A percentile compares a stretch with the other conserved stretches of the same genome.
Conservation (phyloP, 164 flowering plant species). For the Akebia trifoliata region DNA sequence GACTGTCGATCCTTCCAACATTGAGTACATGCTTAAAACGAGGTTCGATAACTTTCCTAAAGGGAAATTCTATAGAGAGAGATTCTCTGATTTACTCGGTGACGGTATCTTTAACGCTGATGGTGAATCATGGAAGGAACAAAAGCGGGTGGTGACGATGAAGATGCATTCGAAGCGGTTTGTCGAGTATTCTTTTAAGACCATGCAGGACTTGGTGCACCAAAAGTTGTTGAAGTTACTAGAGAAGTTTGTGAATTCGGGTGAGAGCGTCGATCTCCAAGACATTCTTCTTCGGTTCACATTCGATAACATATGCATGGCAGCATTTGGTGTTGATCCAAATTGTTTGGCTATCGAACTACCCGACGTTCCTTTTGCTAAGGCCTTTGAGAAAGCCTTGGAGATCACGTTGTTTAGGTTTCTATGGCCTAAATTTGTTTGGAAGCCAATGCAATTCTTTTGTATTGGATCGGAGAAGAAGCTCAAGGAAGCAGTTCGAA, state of each 20-base stretch:
- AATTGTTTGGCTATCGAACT: slow-evolving; percentile 39
- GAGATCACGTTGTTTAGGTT: slow-evolving; percentile 43
- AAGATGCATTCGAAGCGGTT: slow-evolving; percentile 56
- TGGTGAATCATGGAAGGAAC: slow-evolving; percentile 53
- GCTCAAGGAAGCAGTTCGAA: slow-evolving; percentile 17
- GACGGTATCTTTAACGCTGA: slow-evolving; percentile 75
- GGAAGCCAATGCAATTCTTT: slow-evolving; percentile 43
- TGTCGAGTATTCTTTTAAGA: slow-evolving; percentile 28
- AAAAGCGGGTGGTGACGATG: slow-evolving; percentile 37
- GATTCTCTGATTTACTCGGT: slow-evolving; percentile 60
- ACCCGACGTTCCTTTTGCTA: slow-evolving; percentile 53
- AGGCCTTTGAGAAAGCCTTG: slow-evolving; percentile 69
- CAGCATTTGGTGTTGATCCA: slow-evolving; percentile 61
- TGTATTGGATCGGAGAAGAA: slow-evolving; percentile 23
- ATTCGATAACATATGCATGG: slow-evolving; percentile 60
- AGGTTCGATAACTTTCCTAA: slow-evolving; percentile 69
- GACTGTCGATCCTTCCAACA: slow-evolving; percentile 47
- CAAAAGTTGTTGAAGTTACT: slow-evolving; percentile 36
- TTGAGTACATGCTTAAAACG: slow-evolving; percentile 70
- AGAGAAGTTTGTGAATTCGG: slow-evolving; percentile 20
- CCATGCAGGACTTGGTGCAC: slow-evolving; percentile 37
- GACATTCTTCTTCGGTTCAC: slow-evolving; percentile 58
- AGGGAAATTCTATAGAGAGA: slow-evolving; percentile 49
- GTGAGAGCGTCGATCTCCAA: slow-evolving; percentile 45
- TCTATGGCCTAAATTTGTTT: slow-evolving; percentile 44